These are phyloP conservation scores for Vigna nakashimae DNA, from an alignment of 306 rosid species.

Conservation along the genomic window DNA sequence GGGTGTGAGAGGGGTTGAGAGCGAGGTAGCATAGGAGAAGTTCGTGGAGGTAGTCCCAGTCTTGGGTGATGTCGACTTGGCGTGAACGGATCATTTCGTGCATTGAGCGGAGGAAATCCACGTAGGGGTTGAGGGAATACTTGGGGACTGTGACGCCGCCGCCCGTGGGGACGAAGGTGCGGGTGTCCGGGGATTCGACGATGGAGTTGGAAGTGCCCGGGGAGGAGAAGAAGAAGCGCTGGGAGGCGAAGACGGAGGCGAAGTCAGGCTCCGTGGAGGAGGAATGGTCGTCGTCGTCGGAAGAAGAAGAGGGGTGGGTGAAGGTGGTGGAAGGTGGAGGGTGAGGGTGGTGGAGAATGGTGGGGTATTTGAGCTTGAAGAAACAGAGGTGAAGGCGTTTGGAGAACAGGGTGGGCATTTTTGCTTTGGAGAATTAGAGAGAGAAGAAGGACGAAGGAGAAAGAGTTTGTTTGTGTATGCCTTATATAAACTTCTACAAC, in stretches of 20 bases:
- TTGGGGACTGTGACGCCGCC: slow-evolving; percentile 67
- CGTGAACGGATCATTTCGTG: slow-evolving; percentile 82
- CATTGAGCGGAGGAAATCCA: slow-evolving; percentile 83
- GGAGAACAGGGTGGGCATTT: slow-evolving; percentile 60
- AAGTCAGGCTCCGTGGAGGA: slow-evolving; percentile 63
- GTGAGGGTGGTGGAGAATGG: slow-evolving; percentile 46
- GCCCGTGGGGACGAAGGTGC: not conserved
- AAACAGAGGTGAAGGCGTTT: slow-evolving; percentile 70
- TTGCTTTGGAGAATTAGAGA: not conserved
- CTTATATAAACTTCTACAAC: not conserved
- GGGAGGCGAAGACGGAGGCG: slow-evolving; percentile 71
- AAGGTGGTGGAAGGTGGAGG: slow-evolving; percentile 41
- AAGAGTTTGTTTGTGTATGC: not conserved
- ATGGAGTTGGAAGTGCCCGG: slow-evolving; percentile 94
- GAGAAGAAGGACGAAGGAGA: not conserved
- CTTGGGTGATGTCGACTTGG: slow-evolving; percentile 49
- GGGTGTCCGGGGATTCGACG: slow-evolving; percentile 57
- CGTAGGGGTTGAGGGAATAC: slow-evolving; percentile 71
- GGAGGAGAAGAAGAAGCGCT: slow-evolving; percentile 91
- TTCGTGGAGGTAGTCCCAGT: slow-evolving; percentile 76
- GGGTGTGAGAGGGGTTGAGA: slow-evolving; percentile 73
- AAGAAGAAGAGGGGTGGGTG: not conserved
- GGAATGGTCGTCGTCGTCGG: not conserved
- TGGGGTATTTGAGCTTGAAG: slow-evolving; percentile 71
- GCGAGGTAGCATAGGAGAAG: slow-evolving; percentile 86